These are phyloP conservation scores for Pilatotrama ljubarskyi DNA, from an alignment of 768 basidiomycete genomes.

Conservation along the genomic window DNA sequence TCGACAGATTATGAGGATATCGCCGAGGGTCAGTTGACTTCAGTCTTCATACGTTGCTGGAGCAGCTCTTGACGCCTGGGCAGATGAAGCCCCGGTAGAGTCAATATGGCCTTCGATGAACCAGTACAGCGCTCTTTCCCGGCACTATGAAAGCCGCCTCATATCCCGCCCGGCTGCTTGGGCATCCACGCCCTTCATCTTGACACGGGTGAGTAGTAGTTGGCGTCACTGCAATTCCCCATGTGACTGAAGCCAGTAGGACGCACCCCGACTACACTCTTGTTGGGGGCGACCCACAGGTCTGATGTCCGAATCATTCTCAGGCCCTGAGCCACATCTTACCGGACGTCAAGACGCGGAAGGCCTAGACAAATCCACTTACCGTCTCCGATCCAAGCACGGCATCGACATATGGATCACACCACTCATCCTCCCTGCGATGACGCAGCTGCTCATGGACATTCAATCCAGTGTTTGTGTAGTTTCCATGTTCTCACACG, in stretches of 20 bases:
- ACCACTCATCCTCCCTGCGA: slow-evolving; percentile 51
- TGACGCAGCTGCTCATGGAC: slow-evolving; percentile 49
- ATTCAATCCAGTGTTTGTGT: slow-evolving; percentile 45
- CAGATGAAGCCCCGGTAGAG: not conserved
- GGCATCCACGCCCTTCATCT: slow-evolving; percentile 7
- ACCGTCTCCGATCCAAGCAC: slow-evolving; percentile 43
- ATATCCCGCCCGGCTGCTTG: not conserved
- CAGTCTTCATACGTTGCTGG: not conserved
- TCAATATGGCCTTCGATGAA: slow-evolving; percentile 9
- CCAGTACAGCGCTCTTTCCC: slow-evolving; percentile 11
- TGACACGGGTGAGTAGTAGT: slow-evolving; percentile 40
- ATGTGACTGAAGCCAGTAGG: not conserved
- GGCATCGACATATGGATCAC: slow-evolving; percentile 49
- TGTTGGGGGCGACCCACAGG: not conserved
- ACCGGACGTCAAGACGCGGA: not conserved
- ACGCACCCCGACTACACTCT: not conserved
- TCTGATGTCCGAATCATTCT: not conserved
- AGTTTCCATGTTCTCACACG: not conserved
- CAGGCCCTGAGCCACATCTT: not conserved
- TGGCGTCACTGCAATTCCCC: too few species aligned
- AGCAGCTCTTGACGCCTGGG: not conserved
- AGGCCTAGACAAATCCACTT: slow-evolving; percentile 32
- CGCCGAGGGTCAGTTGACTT: slow-evolving; percentile 44
- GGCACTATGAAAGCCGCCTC: slow-evolving; percentile 12
- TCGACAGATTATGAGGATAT: slow-evolving; percentile 44